Evolutionary conservation across 306 rosid genomes (phyloP), one percentile per base, ranked within the genome.

Genomic region (Castanopsis chinensis): DNA sequence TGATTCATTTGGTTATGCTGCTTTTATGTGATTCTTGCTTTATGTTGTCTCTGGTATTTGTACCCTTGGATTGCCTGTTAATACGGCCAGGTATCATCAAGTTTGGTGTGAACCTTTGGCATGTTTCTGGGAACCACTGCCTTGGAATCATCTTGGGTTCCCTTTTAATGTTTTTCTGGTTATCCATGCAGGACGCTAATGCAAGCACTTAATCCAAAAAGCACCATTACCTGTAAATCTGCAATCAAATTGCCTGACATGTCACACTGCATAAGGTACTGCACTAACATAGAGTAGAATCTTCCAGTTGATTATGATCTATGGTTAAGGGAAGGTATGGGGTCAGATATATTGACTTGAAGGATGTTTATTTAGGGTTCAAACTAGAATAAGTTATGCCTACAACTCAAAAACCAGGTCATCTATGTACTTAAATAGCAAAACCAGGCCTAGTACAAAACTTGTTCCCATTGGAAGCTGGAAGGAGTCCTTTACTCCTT

Each of bases 321-420:
- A 13, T n/a, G 20, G 52, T 68, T 19, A 68, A 68, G 53, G 19
- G 52, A 35, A 35, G 52, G 72, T 33, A 35, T 33, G 72, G 19
- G 72, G 25, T 67, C 52, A 13, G 27, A 71, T 28, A 20, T 27
- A 70, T 43, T 11, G 21, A 71, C 45, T 32, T 28, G 74, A 78
- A 43, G 69, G 45, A 55, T 68, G 35, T 32, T 63, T 14, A 32
- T 51, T 33, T n/a, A 53, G 54, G 65, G 53, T 20, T 30, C 49
- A 61, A 57, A 79, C 55, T 61, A 67, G 73, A 23, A 72, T 61
- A 35, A 61, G 43, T 30, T 61, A 55, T 15, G 57, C 56, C 65
- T 63, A 18, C 30, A 51, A 35, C 75, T 15, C 41, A 79, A 60
- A 49, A 72, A 54, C 59, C 65, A 20, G 75, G 35, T 35, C 64